phyloP scores from a whole-genome alignment of 208 protist species.

The Acanthamoeba rhysodes region DNA sequence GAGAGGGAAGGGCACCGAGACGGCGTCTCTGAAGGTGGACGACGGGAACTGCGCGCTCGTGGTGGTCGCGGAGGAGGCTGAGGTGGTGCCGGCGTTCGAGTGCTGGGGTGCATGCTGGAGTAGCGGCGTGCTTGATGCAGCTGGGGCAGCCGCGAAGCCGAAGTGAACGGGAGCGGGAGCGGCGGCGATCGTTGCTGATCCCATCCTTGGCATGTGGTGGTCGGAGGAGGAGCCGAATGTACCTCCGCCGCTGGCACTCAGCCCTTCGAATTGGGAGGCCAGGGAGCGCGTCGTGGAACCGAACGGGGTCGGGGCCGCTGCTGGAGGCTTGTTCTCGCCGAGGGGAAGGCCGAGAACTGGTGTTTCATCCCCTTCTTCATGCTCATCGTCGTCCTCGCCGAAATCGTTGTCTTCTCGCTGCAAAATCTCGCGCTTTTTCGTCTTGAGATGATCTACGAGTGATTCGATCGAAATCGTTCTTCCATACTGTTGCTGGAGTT shows the following conservation, averaged over 20 bases:
- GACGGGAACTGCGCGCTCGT: conserved; percentile 42
- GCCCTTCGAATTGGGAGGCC: conserved; percentile 21
- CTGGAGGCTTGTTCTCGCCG: background rate
- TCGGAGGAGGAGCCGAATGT: background rate
- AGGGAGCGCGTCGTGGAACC: conserved; percentile 1
- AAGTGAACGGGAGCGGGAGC: background rate
- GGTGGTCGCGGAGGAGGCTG: background rate
- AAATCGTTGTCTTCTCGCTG: conserved; percentile 38
- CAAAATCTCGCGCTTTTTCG: conserved; percentile 59
- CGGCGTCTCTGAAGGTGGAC: conserved; percentile 22
- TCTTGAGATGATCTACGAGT: conserved; percentile 26
- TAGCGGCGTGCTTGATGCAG: background rate
- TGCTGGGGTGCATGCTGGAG: background rate
- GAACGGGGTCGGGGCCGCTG: background rate
- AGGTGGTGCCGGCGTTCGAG: background rate
- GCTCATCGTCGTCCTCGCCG: conserved; percentile 23
- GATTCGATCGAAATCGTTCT: conserved; percentile 45
- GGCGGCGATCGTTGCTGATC: background rate
- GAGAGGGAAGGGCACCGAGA: background rate
- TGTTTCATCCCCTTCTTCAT: conserved; percentile 18
- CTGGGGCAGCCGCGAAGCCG: background rate
- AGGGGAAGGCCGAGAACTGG: background rate
- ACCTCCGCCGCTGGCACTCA: background rate
- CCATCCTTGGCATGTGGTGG: background rate
- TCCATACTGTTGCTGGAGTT: conserved; percentile 33